Evolutionary conservation across 1,284 basidiomycete species (phyloP), one percentile per base, ranked within the genome.

Genomic region (Pseudozyma tsukubaensis): DNA sequence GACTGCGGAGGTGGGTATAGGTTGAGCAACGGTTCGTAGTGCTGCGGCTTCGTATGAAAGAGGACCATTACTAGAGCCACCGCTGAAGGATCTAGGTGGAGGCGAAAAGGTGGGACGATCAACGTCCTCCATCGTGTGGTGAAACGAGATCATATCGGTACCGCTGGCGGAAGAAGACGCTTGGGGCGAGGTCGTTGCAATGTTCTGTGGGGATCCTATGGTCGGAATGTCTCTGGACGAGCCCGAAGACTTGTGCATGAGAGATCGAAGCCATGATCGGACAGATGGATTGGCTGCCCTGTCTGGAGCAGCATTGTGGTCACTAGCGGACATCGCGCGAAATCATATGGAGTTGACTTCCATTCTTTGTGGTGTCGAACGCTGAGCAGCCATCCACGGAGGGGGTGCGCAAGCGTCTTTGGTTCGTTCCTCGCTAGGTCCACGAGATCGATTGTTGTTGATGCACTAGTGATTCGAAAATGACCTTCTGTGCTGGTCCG

Each of bases 61-160:
- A 2, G 60, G 32, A 6, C 48, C 59, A 18, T 44, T 55, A 48
- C 53, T 57, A 14, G 71, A 64, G 2, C 60, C 71, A 4, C 65
- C 65, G 34, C 65, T 73, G 65, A 68, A 73, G 10, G 70, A 72
- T 42, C 64, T 63, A 9, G 60, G 57, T 16, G 70, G 64, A 18
- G 71, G 71, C 3, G 62, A 43, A 43, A 68, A 65, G 32, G 18
- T 29, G 0, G 71, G 54, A 14, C 52, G 60, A 3, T 73, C 65
- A 3, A 59, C 36, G 32, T 64, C 61, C 14, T 66, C 67, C 48
- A 69, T 59, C 10, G 67, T 65, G 18, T 74, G 66, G 36, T 74
- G 72, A 36, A 74, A 74, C 8, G 67, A 74, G 63, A 74, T 69
- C 67, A 74, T 70, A 42, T 74, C 59, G 8, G 63, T 36, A 3